Conservation (phyloP, 352 stramenopile genomes). For the Globisporangium splendens region DNA sequence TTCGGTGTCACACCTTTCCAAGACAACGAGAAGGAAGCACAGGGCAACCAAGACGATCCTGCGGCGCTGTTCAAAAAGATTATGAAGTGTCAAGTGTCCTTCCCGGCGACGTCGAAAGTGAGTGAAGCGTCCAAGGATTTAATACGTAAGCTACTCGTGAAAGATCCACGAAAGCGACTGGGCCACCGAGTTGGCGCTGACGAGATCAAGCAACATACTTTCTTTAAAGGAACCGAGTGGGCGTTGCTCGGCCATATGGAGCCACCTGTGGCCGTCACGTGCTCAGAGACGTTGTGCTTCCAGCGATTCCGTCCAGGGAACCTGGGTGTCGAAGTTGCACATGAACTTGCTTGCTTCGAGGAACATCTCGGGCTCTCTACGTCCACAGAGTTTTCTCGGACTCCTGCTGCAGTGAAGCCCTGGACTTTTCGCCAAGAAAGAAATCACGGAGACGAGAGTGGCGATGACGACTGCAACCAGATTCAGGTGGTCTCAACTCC, state of each 20-base stretch:
- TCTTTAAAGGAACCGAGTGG: constrained; percentile 27
- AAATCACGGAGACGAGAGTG: too few species aligned
- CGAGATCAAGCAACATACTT: constrained; percentile 31
- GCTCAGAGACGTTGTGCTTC: too few species aligned
- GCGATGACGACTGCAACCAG: too few species aligned
- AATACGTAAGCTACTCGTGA: constrained; percentile 20
- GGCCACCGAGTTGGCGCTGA: constrained; percentile 24
- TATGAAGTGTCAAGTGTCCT: constrained; percentile 31
- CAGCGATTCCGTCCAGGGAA: too few species aligned
- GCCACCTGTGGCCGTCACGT: too few species aligned
- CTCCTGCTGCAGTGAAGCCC: too few species aligned
- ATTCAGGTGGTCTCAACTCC: too few species aligned
- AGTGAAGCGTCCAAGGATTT: constrained; percentile 25
- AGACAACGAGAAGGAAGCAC: background rate
- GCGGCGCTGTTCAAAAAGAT: constrained; percentile 55
- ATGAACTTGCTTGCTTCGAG: too few species aligned
- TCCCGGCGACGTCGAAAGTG: constrained; percentile 26
- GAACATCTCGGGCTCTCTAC: too few species aligned
- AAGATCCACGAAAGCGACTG: constrained; percentile 17
- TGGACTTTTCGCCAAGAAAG: too few species aligned
- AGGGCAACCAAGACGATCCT: constrained; percentile 5
- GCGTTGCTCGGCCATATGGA: constrained; percentile 13
- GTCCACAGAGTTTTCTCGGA: too few species aligned
- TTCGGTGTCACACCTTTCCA: constrained; percentile 62
- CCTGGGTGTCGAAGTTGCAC: too few species aligned